Conservation (phyloP, 1,284 basidiomycete genomes). For the Mrakiaceae sp. region DNA sequence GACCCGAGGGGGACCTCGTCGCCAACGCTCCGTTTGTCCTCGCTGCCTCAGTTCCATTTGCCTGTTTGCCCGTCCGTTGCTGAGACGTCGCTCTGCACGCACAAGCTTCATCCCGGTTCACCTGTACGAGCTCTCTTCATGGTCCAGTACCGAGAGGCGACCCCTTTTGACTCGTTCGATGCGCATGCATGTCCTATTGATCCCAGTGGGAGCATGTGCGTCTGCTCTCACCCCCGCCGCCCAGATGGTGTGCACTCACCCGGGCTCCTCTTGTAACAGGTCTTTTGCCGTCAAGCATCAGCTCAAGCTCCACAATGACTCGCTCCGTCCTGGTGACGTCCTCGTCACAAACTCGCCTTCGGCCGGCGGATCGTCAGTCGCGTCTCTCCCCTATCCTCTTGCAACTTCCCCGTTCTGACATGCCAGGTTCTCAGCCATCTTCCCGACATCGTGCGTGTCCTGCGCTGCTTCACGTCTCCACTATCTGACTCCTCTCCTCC, state of each 20-base stretch:
- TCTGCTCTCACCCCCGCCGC: too few relatives aligned
- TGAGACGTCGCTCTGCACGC: too few relatives aligned
- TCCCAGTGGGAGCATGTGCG: too few relatives aligned
- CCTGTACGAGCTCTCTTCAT: too few relatives aligned
- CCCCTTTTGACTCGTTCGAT: too few relatives aligned
- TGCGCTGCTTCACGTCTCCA: too few relatives aligned
- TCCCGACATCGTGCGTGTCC: slow-evolving; percentile 49
- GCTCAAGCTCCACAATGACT: slow-evolving; percentile 60
- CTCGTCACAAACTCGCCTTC: slow-evolving; percentile 80
- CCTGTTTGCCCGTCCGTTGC: too few relatives aligned
- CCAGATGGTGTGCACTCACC: not conserved
- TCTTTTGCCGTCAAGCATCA: slow-evolving; percentile 67
- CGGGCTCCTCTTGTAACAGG: slow-evolving; percentile 10
- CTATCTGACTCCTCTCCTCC: too few relatives aligned
- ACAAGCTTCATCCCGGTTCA: too few relatives aligned
- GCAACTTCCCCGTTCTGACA: not conserved
- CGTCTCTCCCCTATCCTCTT: not conserved
- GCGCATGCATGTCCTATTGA: too few relatives aligned
- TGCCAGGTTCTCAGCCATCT: slow-evolving; percentile 44
- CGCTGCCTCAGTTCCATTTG: slow-evolving; percentile 36
- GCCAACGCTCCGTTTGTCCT: slow-evolving; percentile 65
- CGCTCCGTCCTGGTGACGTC: slow-evolving; percentile 67
- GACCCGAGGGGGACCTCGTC: slow-evolving; percentile 78
- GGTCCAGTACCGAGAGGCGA: too few relatives aligned
- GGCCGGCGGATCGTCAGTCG: slow-evolving; percentile 64